Evolutionary conservation across 2,329 filamentous ascomycete genomes (phyloP), one percentile per base, ranked within the genome.

Genomic region (Talaromyces rugulosus): DNA sequence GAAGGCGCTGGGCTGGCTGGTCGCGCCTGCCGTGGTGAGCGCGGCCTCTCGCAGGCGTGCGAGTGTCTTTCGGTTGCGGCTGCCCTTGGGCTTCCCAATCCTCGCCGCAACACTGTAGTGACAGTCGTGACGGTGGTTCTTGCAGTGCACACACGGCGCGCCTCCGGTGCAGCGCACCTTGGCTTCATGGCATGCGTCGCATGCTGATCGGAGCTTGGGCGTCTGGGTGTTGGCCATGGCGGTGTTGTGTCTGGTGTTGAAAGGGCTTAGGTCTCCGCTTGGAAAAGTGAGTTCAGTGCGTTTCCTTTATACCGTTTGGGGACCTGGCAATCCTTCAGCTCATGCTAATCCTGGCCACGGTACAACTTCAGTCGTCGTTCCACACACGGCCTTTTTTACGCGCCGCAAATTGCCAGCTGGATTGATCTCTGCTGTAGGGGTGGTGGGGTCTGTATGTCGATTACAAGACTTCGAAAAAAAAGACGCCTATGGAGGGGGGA

Each of bases 31-130:
- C 12, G 57, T 44, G 23, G 52, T 34, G 50, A 53, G 34, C 11
- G 56, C 57, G n/a, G 61, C 57, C 34, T 63, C 61, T 57, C 54
- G 44, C 27, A 63, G 28, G 28, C 62, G 62, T 31, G 59, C 62
- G 2, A 64, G 60, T 3, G 62, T 64, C 44, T 62, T 64, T 16
- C 57, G 56, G 56, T 64, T 64, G 40, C 60, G 53, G 42, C 59
- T 64, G 2, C 60, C 60, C 44, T 64, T 64, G n/a, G 62, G 62
- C 31, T 60, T 59, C 12, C 62, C 62, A 56, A 64, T 62, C n/a
- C 62, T 60, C 16, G 56, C 56, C 33, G 60, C 56, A 36, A 54
- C 56, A 33, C 62, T 64, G 60, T 64, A 64, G 40, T 56, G 56
- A n/a, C 62, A 64, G 28, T 30, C 50, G n/a, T 56, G 58, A 16